Base-by-base conservation (phyloP, 208 protist species). In the Leishmania braziliensis region DNA sequence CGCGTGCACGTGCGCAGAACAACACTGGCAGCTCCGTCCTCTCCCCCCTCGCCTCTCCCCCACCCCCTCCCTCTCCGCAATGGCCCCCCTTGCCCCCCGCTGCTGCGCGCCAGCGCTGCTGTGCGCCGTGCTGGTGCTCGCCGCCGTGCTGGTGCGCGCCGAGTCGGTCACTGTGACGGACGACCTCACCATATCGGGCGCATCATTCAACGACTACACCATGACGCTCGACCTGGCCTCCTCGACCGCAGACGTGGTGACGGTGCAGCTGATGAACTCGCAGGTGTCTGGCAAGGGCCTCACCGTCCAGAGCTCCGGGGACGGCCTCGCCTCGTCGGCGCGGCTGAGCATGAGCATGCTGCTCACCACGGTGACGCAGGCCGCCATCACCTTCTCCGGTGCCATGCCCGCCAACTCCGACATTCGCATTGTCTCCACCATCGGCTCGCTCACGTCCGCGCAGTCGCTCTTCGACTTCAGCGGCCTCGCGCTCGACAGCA, bases 401-500 rank as follows among this genome's bases (percentile, higher is more conserved):
- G 60, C 18, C 48, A 81, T 85, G 76, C 82, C 82, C 14, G 10
- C 65, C 48, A 81, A 81, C 82, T 77, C 74, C 70, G 70, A 81
- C 77, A 78, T 85, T 53, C 76, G 72, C 60, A 58, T 85, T 62
- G 62, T 75, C 75, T 5, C 82, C 43, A 85, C 82, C 53, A 76
- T 68, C 53, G 82, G 54, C 56, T 60, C 76, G 53, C 71, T 81
- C 26, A 23, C 56, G 53, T 29, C 71, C 50, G n/a, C 10, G 26
- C 75, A 85, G 75, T 80, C 82, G 56, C 77, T 78, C 33, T 81
- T 85, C 82, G 77, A 85, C 50, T 85, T 81, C 77, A 78, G 62
- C 60, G 69, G 70, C 23, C 65, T 81, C 53, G 9, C 50, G 43
- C 71, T 85, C 46, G 68, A 36, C n/a, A 56, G 29, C 50, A 85